Base-by-base conservation (phyloP, 176 grass and related monocot genomes). In the Musa itinerans region DNA sequence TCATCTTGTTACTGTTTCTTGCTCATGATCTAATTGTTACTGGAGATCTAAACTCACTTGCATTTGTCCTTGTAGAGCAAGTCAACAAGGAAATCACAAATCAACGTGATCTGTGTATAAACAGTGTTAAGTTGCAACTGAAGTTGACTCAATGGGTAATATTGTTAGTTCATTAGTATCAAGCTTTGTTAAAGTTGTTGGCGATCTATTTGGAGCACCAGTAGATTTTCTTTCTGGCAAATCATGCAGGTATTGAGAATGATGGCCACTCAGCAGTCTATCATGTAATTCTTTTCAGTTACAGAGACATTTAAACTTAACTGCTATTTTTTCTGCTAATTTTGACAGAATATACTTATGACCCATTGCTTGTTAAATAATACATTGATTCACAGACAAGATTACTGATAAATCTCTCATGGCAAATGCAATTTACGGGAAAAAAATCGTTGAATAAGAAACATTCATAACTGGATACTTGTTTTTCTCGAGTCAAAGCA, bases 181-280 rank as follows among this genome's bases (percentile, higher is more conserved):
- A 49, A 68, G 82, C 1, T 85, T 91, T 76, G 63, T 68, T 15
- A 86, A 74, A 63, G 77, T 72, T 59, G 34, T 92, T 43, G 63
- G 79, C 16, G 83, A 81, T 66, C 54, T 88, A 25, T 53, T 92
- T 66, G 24, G 80, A 63, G 74, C 77, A n/a, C 85, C 89, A 24
- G 11, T 87, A 24, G 82, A 91, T 50, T 92, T 92, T 70, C 83
- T 92, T 65, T 83, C 86, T 49, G 86, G 89, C 74, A 86, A 88
- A 69, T 76, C 74, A 20, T 86, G 89, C 89, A 76, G 74, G 83
- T 88, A 85, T 29, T 65, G 51, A 9, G 54, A 55, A 17, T 55
- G 17, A 11, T 19, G 54, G 21, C 56, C 34, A 65, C 3, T 53
- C 16, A 43, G 16, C 2, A 11, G 63, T 23, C 12, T 65, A 10